Conservation (phyloP, 2,329 filamentous ascomycete genomes). For the Fusarium chlamydosporum region DNA sequence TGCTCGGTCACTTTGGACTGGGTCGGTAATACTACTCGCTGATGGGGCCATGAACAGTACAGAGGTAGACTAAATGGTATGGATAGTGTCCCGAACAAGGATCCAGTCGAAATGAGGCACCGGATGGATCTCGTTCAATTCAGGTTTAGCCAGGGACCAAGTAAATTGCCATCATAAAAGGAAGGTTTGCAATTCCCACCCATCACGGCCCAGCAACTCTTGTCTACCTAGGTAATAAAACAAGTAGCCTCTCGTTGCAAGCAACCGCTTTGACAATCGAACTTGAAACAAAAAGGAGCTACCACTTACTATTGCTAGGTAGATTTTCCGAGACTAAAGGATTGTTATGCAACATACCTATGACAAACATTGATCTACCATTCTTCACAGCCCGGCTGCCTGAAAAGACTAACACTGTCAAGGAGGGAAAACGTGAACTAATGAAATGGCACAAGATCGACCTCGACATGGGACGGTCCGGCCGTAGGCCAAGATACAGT, state of each 20-base stretch:
- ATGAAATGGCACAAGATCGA: slow-evolving; percentile 27
- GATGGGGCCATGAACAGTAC: not conserved
- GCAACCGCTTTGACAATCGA: slow-evolving; percentile 11
- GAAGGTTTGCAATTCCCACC: slow-evolving; percentile 37
- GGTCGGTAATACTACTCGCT: slow-evolving; percentile 26
- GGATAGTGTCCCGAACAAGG: slow-evolving; percentile 28
- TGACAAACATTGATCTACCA: not conserved
- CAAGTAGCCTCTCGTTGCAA: slow-evolving; percentile 20
- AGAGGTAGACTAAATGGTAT: no score
- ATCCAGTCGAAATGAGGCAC: slow-evolving; percentile 48
- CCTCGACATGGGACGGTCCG: slow-evolving; percentile 35
- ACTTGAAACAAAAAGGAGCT: slow-evolving; percentile 38
- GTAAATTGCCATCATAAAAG: slow-evolving; percentile 40
- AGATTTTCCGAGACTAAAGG: slow-evolving; percentile 15
- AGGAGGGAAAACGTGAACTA: not conserved
- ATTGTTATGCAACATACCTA: slow-evolving; percentile 17
- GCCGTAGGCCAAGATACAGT: slow-evolving; percentile 22
- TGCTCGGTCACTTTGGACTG: slow-evolving; percentile 40
- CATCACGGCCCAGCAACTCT: slow-evolving; percentile 33
- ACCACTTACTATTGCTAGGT: slow-evolving; percentile 7
- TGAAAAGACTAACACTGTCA: not conserved
- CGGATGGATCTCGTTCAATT: slow-evolving; percentile 48
- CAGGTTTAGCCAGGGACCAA: slow-evolving; percentile 43
- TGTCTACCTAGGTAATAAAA: slow-evolving; percentile 8
- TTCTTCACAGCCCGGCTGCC: not conserved